phyloP scores from a whole-genome alignment of 208 protist species.

The Leishmania major region DNA sequence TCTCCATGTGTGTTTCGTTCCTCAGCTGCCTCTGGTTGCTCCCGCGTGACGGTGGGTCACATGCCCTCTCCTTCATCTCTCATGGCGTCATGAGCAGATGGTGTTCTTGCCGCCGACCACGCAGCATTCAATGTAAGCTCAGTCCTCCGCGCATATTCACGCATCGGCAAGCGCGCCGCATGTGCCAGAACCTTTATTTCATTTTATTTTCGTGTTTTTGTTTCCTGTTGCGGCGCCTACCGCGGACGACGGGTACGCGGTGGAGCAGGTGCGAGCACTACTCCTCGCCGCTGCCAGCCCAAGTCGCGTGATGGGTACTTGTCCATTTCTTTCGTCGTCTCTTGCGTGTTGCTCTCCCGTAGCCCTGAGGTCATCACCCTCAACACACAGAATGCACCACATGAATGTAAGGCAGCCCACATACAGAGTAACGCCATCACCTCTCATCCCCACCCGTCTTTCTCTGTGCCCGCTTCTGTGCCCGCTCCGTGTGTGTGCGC shows the following conservation, averaged over 20 bases:
- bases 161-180: neutral
- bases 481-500: neutral
- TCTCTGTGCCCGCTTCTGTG: neutral
- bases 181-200: neutral
- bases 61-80: neutral
- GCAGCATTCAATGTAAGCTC: neutral
- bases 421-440: neutral
- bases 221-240: neutral
- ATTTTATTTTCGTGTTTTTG: neutral
- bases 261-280: slow-evolving; percentile 1
- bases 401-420: neutral
- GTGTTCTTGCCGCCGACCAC: neutral
- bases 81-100: neutral
- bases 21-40: neutral
- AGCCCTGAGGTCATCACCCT: neutral
- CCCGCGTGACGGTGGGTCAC: neutral
- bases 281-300: neutral
- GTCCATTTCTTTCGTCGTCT: neutral
- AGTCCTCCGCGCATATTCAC: neutral
- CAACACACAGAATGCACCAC: neutral
- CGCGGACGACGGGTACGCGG: neutral
- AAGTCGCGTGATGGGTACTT: neutral
- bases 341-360: neutral
- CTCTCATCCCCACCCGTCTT: neutral
- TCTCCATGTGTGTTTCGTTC: neutral